Conservation (phyloP, 192 early-diverging fungal species). For the Chytriomyces confervae region DNA sequence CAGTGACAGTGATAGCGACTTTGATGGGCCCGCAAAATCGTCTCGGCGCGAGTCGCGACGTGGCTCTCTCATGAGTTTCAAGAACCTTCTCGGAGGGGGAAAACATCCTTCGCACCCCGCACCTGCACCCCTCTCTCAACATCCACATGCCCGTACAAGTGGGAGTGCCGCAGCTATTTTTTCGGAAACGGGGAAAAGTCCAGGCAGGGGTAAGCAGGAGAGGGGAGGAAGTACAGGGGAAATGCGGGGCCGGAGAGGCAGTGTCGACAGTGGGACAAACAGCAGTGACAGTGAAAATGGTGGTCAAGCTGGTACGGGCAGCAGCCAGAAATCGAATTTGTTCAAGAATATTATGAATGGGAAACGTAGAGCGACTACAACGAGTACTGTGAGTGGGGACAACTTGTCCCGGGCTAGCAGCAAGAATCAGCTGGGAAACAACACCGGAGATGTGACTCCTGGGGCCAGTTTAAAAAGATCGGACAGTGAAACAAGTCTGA, state of each 20-base stretch:
- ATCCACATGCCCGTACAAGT: not conserved
- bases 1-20: conserved; percentile 6
- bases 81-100: not conserved
- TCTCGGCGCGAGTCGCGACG: not conserved
- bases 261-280: not conserved
- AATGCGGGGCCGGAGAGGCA: too few species aligned
- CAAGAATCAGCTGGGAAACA: not conserved
- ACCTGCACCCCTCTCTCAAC: not conserved
- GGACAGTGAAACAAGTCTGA: conserved; percentile 44
- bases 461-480: conserved; percentile 23
- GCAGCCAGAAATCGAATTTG: not conserved
- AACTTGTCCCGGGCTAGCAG: not conserved
- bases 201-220: too few species aligned
- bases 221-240: too few species aligned
- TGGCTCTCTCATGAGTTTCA: not conserved
- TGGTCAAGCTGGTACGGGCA: not conserved
- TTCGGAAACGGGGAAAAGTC: not conserved
- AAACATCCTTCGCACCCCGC: not conserved
- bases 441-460: not conserved
- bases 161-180: not conserved
- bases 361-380: not conserved
- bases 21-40: not conserved
- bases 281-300: not conserved
- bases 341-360: conserved; percentile 31
- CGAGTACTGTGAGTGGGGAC: not conserved